Percentiles rank a stretch among this genome's conserved stretches.
Conservation (phyloP, 2,329 filamentous ascomycete species). For the Calonectria pauciramosa region DNA sequence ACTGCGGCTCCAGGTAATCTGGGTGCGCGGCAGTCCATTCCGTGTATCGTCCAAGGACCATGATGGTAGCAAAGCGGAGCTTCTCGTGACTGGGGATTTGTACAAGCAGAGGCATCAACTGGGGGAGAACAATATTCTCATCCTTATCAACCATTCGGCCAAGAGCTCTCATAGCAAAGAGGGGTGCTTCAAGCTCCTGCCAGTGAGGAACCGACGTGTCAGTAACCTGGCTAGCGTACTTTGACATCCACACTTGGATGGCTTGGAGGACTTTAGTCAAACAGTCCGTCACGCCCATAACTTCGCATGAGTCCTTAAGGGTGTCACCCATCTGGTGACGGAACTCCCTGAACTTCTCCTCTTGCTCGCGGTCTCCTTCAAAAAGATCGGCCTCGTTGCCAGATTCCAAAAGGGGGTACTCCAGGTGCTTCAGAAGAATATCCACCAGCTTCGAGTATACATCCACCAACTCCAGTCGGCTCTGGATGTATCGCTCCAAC, state of each 20-base stretch:
- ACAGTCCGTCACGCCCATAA: conserved; percentile 93
- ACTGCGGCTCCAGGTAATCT: conserved; percentile 90
- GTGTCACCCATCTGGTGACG: conserved; percentile 98
- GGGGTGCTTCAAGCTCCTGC: conserved; percentile 94
- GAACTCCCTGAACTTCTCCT: conserved; percentile 98
- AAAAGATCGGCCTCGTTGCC: conserved; percentile 87
- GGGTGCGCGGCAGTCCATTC: conserved; percentile 97
- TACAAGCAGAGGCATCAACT: conserved; percentile 92
- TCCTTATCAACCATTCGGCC: conserved; percentile 95
- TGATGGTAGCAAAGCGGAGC: conserved; percentile 97
- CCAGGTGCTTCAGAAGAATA: conserved; percentile 89
- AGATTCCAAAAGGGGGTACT: conserved; percentile 84
- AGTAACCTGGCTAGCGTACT: conserved; percentile 82
- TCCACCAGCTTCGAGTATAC: conserved; percentile 93
- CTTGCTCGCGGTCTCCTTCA: conserved; percentile 93
- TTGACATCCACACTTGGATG: conserved; percentile 90
- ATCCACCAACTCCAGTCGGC: conserved; percentile 81
- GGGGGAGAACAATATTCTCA: conserved; percentile 87
- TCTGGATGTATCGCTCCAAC: conserved; percentile 88
- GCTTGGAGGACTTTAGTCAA: conserved; percentile 88
- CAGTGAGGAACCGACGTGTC: conserved; percentile 87
- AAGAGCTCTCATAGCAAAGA: conserved; percentile 96
- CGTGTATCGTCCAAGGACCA: conserved; percentile 96
- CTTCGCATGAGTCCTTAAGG: conserved; percentile 95
- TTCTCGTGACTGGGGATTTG: conserved; percentile 97